Base-by-base conservation (phyloP, 352 stramenopile species). In the Phytophthora litchii region DNA sequence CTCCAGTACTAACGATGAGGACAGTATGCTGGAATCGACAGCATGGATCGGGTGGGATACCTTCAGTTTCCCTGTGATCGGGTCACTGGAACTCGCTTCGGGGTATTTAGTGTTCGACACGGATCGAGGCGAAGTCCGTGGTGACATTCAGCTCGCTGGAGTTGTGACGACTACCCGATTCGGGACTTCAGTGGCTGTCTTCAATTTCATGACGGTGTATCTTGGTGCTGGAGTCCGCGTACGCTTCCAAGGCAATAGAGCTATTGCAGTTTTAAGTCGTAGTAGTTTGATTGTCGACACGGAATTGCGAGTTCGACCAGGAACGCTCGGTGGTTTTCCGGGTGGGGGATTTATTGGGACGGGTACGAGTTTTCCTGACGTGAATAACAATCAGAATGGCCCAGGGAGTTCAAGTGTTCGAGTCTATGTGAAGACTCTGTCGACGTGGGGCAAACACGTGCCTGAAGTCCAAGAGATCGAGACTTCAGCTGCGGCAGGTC, bases 161-260 rank as follows among this genome's bases (percentile, higher is more conserved):
- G 64, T 82, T 43, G 50, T 98, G 8, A 55, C 75, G 0, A 74
- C 67, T 37, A 97, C 86, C 4, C 61, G 37, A 0, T 73, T 81
- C 37, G 90, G 89, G 2, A 98, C 92, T 1, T 84, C 92, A 13
- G 92, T 98, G 53, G 95, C 94, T 0, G 68, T 99, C 1, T 99
- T 98, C 75, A 97, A 97, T 52, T 99, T 99, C 61, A 92, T 98
- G 70, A 96, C 80, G 7, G 87, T 99, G 21, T 94, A 94, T 62
- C 75, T 99, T 25, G 81, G 80, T 13, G 52, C 59, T 16, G 72
- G 89, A 34, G 92, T 98, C 0, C 74, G 71, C 11, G 75, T 99
- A 4, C 80, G 80, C 7, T 74, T 98, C 10, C 83, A 89, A 38
- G 96, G 96, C 13, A 80, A 83, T 25, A 76, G 92, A 43, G 86